These are phyloP conservation scores for Trichoderma aggressivum DNA, from an alignment of 2,329 filamentous ascomycete genomes.

Conservation along the genomic window DNA sequence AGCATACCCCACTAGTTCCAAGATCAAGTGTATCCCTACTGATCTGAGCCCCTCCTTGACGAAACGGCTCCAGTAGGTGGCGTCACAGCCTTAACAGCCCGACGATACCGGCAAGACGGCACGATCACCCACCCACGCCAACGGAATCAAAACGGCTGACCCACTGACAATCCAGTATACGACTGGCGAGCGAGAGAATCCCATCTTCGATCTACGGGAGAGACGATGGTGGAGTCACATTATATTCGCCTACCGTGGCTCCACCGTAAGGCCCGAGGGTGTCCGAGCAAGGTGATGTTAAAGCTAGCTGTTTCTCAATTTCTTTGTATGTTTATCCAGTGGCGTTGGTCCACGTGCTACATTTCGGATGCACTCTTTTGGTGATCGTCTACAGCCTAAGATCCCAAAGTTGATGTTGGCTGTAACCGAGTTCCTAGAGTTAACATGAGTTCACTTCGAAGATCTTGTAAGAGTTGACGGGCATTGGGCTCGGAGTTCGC, in stretches of 20 bases:
- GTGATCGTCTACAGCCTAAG: not conserved
- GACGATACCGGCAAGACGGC: not conserved
- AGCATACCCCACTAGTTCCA: not conserved
- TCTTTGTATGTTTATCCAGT: not conserved
- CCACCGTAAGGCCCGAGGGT: not conserved
- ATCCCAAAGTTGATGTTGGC: not conserved
- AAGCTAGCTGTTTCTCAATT: not conserved
- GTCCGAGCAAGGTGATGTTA: not conserved
- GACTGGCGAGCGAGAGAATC: not conserved
- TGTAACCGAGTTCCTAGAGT: not conserved
- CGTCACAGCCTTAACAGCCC: not conserved
- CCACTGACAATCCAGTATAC: conserved; percentile 49
- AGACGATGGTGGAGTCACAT: not conserved
- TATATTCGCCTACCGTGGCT: not conserved
- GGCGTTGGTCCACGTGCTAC: not conserved
- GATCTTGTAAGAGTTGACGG: not conserved
- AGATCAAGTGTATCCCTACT: not conserved
- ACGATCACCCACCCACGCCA: not conserved
- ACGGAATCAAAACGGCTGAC: not conserved
- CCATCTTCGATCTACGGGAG: not conserved
- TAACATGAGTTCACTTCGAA: not conserved
- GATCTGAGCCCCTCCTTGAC: not conserved
- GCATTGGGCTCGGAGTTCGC: not conserved
- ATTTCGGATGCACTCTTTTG: not conserved
- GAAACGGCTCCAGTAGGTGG: not conserved